A percentile compares a stretch with the other conserved stretches of the same genome.
Evolutionary conservation across 345 rosid genomes (phyloP).

Genomic region (Eucalyptus lansdowneana): DNA sequence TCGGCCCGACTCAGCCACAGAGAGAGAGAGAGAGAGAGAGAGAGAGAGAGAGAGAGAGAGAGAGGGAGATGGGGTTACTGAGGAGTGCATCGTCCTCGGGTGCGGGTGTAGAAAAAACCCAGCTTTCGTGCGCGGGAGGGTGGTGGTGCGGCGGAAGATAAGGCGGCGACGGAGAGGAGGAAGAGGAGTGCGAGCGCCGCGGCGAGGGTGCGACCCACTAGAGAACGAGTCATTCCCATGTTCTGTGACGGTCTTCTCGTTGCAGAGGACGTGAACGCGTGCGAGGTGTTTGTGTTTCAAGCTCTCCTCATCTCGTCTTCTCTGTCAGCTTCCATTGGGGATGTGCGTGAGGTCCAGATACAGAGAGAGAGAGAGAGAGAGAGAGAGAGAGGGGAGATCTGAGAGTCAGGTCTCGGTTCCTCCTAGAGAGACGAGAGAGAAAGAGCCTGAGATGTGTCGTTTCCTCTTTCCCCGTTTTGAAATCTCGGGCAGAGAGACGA

Average conservation of each 20-base stretch:
- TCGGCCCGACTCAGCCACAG: not conserved
- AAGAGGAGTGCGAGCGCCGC: not conserved
- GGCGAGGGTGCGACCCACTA: not conserved
- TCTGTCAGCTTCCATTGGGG: not conserved
- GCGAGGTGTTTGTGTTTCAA: not conserved
- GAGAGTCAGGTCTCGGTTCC: not conserved
- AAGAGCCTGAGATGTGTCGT: not conserved
- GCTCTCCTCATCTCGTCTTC: not conserved
- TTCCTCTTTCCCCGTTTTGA: not conserved
- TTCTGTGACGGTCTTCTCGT: not conserved
- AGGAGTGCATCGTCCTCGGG: slow-evolving; percentile 80
- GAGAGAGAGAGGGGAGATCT: not conserved
- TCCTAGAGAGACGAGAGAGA: not conserved
- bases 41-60: not conserved
- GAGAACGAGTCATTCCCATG: not conserved
- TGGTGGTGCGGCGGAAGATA: not conserved
- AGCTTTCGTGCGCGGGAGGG: slow-evolving; percentile 4
- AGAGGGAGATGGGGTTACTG: not conserved
- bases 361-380: not conserved
- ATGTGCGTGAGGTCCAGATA: not conserved
- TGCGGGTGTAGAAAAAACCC: slow-evolving; percentile 50
- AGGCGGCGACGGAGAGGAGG: not conserved
- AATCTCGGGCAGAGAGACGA: not conserved
- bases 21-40: not conserved
- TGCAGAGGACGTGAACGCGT: not conserved